Evolutionary conservation across 495 filamentous ascomycete species (phyloP).

Genomic region (Penicillium coprophilum): DNA sequence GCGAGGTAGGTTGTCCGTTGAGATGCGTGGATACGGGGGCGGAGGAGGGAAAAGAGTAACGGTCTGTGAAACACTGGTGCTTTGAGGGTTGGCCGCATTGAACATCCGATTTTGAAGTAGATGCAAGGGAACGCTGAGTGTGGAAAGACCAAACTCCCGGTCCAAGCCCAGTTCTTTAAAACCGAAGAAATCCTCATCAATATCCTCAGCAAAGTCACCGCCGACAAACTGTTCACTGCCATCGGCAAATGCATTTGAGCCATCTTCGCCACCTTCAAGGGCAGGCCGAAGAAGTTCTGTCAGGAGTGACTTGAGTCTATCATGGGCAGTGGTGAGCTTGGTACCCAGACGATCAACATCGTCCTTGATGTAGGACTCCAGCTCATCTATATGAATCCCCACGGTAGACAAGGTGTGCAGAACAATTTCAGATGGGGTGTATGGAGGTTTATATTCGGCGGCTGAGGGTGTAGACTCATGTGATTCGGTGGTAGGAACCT

Average conservation of each 20-base stretch:
- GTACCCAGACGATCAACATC: constrained; percentile 84
- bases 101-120: constrained; percentile 88
- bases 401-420: constrained; percentile 81
- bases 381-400: constrained; percentile 73
- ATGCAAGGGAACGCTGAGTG: constrained; percentile 89
- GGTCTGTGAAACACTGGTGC: constrained; percentile 56
- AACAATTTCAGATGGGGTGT: constrained; percentile 77
- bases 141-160: constrained; percentile 79
- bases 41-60: constrained; percentile 56
- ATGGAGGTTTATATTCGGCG: constrained; percentile 60
- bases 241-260: constrained; percentile 87
- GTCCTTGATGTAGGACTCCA: constrained; percentile 90
- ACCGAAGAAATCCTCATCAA: constrained; percentile 98
- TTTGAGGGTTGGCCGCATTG: constrained; percentile 74
- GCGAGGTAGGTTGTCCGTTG: constrained; percentile 67
- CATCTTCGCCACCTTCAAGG: constrained; percentile 77
- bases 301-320: constrained; percentile 86
- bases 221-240: constrained; percentile 96
- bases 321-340: constrained; percentile 84
- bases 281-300: constrained; percentile 90
- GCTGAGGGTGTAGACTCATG: constrained; percentile 28
- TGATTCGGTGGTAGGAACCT: constrained; percentile 51
- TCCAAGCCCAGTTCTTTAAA: constrained; percentile 95
- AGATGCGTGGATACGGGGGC: constrained; percentile 74
- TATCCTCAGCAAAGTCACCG: constrained; percentile 95